phyloP scores from a whole-genome alignment of 192 early-diverging fungal species.

The Entophlyctis luteolus region DNA sequence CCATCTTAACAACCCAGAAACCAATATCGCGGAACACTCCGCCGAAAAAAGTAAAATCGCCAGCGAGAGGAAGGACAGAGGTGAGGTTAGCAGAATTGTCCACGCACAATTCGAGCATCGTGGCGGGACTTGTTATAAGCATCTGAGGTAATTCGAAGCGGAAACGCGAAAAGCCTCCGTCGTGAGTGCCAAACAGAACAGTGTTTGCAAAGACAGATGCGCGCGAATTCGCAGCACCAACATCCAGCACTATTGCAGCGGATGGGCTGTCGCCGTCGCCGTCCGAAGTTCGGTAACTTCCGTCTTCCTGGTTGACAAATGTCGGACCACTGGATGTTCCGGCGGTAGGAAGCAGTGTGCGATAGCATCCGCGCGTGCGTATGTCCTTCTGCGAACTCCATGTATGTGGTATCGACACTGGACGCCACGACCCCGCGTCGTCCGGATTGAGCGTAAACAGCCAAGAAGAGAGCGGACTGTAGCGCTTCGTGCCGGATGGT shows the following conservation, averaged over 20 bases:
- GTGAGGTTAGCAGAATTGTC: not conserved
- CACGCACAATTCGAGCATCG: not conserved
- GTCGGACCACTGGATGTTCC: not conserved
- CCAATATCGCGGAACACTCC: constrained; percentile 18
- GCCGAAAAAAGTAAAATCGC: constrained; percentile 11
- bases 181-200: not conserved
- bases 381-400: not conserved
- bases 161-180: constrained; percentile 23
- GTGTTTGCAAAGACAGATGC: constrained; percentile 4
- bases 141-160: not conserved
- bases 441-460: not conserved
- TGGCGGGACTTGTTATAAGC: not conserved
- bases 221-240: not conserved
- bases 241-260: constrained; percentile 3
- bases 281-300: not conserved
- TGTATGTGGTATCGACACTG: not conserved
- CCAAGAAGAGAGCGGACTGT: not conserved
- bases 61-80: not conserved
- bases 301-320: not conserved
- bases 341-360: not conserved
- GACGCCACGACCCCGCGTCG: not conserved
- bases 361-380: not conserved
- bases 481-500: too few relatives aligned
- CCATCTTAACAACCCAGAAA: not conserved
- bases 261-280: not conserved